A percentile compares a stretch with the other conserved stretches of the same genome.
Conservation (phyloP, 2,329 filamentous ascomycete genomes). For the Diplocarpon mali region DNA sequence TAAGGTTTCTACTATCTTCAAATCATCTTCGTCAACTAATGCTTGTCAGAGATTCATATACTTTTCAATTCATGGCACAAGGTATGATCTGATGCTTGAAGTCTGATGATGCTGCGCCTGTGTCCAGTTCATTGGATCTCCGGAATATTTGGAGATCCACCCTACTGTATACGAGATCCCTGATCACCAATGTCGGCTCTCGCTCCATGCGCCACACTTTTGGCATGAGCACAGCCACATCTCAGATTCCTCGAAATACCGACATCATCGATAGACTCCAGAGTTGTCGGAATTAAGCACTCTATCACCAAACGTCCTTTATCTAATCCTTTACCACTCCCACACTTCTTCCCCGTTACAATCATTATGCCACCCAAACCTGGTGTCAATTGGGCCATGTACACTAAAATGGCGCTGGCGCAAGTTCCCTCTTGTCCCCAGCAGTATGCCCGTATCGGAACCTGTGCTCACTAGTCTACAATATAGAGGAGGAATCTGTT, state of each 20-base stretch:
- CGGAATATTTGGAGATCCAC: too few relatives aligned
- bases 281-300: neutral
- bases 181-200: too few relatives aligned
- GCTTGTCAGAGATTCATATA: too few relatives aligned
- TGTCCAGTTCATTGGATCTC: too few relatives aligned
- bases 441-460: too few relatives aligned
- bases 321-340: neutral
- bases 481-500: constrained; percentile 56
- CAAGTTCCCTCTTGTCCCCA: constrained; percentile 33
- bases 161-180: neutral
- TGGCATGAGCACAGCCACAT: constrained; percentile 10
- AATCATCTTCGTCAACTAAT: too few relatives aligned
- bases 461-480: neutral
- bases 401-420: constrained; percentile 61
- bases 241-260: constrained; percentile 2
- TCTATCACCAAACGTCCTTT: neutral
- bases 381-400: constrained; percentile 41
- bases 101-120: too few relatives aligned
- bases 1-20: too few relatives aligned
- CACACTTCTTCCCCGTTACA: neutral
- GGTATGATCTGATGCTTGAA: too few relatives aligned
- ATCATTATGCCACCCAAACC: constrained; percentile 21
- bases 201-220: constrained; percentile 3
- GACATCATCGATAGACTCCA: constrained; percentile 7
- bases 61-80: too few relatives aligned